Evolutionary conservation across 176 grass and related monocot genomes (phyloP).

Genomic region (Tuctoria greenei): DNA sequence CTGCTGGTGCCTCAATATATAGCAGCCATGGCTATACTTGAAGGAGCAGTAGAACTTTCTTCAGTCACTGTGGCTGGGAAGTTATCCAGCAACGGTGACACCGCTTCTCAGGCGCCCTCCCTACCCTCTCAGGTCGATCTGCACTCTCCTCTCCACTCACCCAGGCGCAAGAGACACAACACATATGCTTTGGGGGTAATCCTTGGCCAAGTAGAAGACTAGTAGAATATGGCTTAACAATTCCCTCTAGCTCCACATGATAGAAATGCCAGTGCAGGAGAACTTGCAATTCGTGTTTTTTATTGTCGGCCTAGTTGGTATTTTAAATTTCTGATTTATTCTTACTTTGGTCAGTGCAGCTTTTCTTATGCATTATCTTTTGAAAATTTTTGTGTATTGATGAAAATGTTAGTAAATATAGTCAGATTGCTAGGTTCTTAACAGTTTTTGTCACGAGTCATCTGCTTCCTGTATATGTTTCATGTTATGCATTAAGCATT

Average conservation of each 20-base stretch:
- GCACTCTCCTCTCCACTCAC: too few relatives aligned
- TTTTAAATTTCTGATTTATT: not conserved
- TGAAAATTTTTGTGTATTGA: not conserved
- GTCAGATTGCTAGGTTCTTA: not conserved
- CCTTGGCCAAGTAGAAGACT: too few relatives aligned
- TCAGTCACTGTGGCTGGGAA: too few relatives aligned
- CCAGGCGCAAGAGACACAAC: too few relatives aligned
- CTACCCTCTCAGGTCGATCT: too few relatives aligned
- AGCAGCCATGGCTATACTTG: too few relatives aligned
- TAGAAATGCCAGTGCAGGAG: not conserved
- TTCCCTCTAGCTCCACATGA: not conserved
- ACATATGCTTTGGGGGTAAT: too few relatives aligned
- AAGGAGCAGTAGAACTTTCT: too few relatives aligned
- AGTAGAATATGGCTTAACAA: not conserved
- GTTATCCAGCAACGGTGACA: too few relatives aligned
- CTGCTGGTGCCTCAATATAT: too few relatives aligned
- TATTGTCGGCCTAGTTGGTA: not conserved
- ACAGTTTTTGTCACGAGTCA: not conserved
- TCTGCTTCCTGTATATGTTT: not conserved
- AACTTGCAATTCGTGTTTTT: not conserved
- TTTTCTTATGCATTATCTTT: not conserved
- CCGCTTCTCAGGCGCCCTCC: too few relatives aligned
- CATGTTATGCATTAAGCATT: slow-evolving; percentile 17
- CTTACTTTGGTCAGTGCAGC: not conserved
- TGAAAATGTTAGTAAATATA: not conserved